Evolutionary conservation across 148 eudicot species (phyloP).

Genomic region (Nyssa sinensis): DNA sequence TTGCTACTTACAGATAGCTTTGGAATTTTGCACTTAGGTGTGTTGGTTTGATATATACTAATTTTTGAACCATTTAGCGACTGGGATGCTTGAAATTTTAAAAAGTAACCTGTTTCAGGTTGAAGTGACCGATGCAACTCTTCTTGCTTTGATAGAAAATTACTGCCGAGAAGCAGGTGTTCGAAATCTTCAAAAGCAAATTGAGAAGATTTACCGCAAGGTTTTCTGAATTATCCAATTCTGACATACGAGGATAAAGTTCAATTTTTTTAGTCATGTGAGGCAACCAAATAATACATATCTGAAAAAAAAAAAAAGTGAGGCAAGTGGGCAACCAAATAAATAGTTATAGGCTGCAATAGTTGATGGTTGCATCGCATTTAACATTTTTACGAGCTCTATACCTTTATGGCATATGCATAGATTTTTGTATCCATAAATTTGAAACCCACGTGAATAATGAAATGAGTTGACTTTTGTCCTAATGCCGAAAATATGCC

Average conservation of each 20-base stretch:
- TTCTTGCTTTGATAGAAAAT: conserved; percentile 89
- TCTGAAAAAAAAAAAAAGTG: too few species aligned
- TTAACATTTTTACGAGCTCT: background rate
- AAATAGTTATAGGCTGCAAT: background rate
- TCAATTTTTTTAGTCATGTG: background rate
- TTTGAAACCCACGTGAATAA: background rate
- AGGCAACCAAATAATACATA: background rate
- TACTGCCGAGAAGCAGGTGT: conserved; percentile 98
- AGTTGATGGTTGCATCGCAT: background rate
- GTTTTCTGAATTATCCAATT: conserved; percentile 26
- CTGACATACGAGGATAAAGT: too few species aligned
- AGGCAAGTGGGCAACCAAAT: too few species aligned
- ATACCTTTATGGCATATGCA: background rate
- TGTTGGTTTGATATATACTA: background rate
- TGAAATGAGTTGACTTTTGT: background rate
- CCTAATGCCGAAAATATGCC: background rate
- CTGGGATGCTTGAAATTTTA: background rate
- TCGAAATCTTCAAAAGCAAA: conserved; percentile 94
- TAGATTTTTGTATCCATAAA: background rate
- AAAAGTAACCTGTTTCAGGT: conserved; percentile 47
- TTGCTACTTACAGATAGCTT: background rate
- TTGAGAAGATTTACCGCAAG: conserved; percentile 98
- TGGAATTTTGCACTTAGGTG: background rate
- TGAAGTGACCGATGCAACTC: conserved; percentile 85
- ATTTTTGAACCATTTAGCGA: background rate